phyloP scores from a whole-genome alignment of 2,329 filamentous ascomycete species.

The Sporothrix dimorphospora region DNA sequence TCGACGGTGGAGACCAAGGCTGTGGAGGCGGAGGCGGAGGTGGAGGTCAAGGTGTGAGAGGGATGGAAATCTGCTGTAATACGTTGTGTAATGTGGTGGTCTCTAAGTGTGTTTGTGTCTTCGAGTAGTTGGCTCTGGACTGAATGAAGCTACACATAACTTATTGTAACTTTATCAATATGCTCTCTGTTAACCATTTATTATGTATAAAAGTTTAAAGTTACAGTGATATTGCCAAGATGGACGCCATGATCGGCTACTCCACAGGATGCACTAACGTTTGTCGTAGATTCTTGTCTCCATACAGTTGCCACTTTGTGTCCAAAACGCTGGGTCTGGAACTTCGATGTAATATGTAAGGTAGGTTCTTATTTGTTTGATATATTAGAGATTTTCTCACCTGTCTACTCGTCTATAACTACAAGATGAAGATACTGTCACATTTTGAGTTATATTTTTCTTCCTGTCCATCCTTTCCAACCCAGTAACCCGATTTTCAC shows the following conservation, averaged over 20 bases:
- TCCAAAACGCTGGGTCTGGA: too few species aligned
- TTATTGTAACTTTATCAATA: background rate
- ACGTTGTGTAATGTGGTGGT: background rate
- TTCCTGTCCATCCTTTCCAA: background rate
- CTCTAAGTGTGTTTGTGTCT: background rate
- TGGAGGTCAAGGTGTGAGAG: background rate
- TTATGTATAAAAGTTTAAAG: background rate
- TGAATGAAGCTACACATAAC: background rate
- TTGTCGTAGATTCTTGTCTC: too few species aligned
- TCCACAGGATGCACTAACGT: background rate
- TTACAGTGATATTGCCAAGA: background rate
- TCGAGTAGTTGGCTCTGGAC: background rate
- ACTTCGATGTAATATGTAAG: too few species aligned
- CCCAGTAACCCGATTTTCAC: background rate
- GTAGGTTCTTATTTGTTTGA: too few species aligned
- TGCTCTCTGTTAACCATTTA: background rate
- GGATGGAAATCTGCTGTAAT: background rate
- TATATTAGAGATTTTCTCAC: too few species aligned
- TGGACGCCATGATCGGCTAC: background rate
- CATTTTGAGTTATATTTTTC: background rate
- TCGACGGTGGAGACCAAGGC: background rate
- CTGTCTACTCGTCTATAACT: too few species aligned
- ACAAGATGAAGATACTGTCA: too few species aligned
- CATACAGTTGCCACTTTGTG: background rate
- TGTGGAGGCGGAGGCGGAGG: background rate